Evolutionary conservation across 306 rosid species (phyloP).

Genomic region (Dicorynia guianensis): DNA sequence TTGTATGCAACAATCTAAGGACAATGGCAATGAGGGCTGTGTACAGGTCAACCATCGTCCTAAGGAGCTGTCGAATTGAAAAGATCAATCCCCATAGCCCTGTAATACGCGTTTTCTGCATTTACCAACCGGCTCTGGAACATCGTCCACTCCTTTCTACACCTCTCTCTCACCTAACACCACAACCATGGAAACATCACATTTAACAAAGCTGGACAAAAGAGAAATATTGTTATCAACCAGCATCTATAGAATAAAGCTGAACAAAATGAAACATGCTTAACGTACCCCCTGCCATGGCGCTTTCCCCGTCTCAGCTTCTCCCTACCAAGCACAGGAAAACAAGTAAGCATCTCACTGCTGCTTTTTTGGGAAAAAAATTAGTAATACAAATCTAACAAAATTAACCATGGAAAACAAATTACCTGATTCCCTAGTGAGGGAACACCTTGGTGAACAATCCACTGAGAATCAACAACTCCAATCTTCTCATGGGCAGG

Average conservation of each 20-base stretch:
- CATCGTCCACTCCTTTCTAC: slow-evolving; percentile 94
- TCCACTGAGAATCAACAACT: slow-evolving; percentile 98
- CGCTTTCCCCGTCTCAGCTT: slow-evolving; percentile 68
- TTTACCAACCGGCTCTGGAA: slow-evolving; percentile 75
- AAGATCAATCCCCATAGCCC: slow-evolving; percentile 47
- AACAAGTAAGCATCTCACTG: slow-evolving; percentile 8
- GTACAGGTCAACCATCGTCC: slow-evolving; percentile 41
- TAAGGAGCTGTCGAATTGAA: slow-evolving; percentile 60
- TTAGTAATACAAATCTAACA: neutral
- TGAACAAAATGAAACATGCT: slow-evolving; percentile 15
- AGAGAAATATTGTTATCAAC: neutral
- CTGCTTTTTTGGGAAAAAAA: neutral
- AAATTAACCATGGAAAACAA: slow-evolving; percentile 14
- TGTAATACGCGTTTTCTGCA: slow-evolving; percentile 77
- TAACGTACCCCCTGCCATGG: slow-evolving; percentile 89
- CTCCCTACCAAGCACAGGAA: slow-evolving; percentile 63
- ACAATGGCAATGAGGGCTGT: slow-evolving; percentile 35
- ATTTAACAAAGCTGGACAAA: neutral
- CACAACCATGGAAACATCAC: slow-evolving; percentile 19
- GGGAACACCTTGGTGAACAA: slow-evolving; percentile 94
- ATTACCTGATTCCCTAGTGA: slow-evolving; percentile 92
- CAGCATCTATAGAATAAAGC: slow-evolving; percentile 1
- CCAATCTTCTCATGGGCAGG: slow-evolving; percentile 99
- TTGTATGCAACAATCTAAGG: slow-evolving; percentile 37
- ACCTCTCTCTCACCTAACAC: slow-evolving; percentile 90